Evolutionary conservation across 805 yeast genomes (phyloP), one percentile per base, ranked within the genome.

Genomic region (Ogataea zsoltii): DNA sequence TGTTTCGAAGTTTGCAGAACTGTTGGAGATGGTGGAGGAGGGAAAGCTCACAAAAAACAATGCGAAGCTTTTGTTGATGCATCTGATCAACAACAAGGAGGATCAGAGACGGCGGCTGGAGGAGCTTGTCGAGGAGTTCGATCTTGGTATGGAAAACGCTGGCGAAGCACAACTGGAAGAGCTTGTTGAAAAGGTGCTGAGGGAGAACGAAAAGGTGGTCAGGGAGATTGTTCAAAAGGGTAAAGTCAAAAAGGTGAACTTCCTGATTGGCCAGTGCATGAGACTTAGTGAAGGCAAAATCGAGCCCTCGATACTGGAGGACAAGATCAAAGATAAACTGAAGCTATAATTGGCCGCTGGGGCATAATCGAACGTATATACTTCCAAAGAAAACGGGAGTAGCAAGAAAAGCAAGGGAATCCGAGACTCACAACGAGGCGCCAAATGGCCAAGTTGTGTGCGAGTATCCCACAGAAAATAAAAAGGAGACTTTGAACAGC

Each of bases 191-290:
- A 66, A 66, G 18, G 73, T 79, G 34, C 36, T 68, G 0, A 54
- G 51, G 0, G 65, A 67, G 6, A 67, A 85, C 54, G 71, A 71
- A 0, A 78, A 77, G 14, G 77, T 84, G 14, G 87, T 86, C 2
- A 65, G 70, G 15, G 78, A 77, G 41, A 74, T 89, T 21, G 61
- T 61, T 17, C 56, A 67, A 0, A 91, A 90, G 2, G 82, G 82
- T 44, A 80, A 78, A 51, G 65, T 68, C 33, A 78, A 77, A 29
- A 79, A 90, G 11, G 56, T 92, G n/a, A 87, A 89, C 56, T 88
- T 72, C 57, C 69, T 94, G 45, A 75, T 94, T 3, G 98, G 97
- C 1, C 79, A 79, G 59, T 95, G 89, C 15, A 88, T 94, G 96
- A 80, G 81, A 56, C 69, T 74, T 44, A 78, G 88, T 2, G 85